A percentile compares a stretch with the other conserved stretches of the same genome.
phyloP scores from a whole-genome alignment of 2,329 filamentous ascomycete genomes.

The Tolypocladium amazonense region DNA sequence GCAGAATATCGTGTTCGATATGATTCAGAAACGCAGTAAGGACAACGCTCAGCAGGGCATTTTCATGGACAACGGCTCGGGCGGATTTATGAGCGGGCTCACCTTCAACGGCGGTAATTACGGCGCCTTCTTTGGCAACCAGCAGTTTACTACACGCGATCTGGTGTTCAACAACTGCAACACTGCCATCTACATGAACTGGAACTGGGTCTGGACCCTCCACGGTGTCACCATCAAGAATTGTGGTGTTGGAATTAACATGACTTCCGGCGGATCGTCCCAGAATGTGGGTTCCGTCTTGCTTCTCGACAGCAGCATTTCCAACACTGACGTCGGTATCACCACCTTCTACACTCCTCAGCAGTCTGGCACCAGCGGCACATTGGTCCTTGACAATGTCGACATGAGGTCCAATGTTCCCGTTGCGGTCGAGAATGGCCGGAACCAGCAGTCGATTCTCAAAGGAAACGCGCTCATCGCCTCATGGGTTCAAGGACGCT shows the following conservation, averaged over 20 bases:
- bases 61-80: slow-evolving; percentile 78
- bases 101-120: slow-evolving; percentile 73
- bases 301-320: slow-evolving; percentile 70
- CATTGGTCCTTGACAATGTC: slow-evolving; percentile 67
- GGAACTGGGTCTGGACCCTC: slow-evolving; percentile 83
- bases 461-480: slow-evolving; percentile 57
- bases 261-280: slow-evolving; percentile 45
- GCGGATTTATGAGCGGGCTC: slow-evolving; percentile 74
- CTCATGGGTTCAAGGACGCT: slow-evolving; percentile 71
- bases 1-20: slow-evolving; percentile 74
- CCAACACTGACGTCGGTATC: slow-evolving; percentile 59
- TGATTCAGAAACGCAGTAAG: slow-evolving; percentile 54
- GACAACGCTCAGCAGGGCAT: slow-evolving; percentile 64
- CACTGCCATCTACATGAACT: slow-evolving; percentile 81
- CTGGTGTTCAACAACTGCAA: slow-evolving; percentile 72
- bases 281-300: slow-evolving; percentile 82
- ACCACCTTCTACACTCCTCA: background rate
- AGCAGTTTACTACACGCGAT: slow-evolving; percentile 82
- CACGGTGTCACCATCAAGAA: slow-evolving; percentile 67
- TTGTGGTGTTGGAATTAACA: slow-evolving; percentile 67
- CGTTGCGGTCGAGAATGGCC: slow-evolving; percentile 49
- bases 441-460: slow-evolving; percentile 23
- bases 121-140: slow-evolving; percentile 72
- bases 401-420: slow-evolving; percentile 62
- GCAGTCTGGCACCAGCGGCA: background rate